Evolutionary conservation across 805 yeast species (phyloP).

Genomic region (Saccharomycodes ludwigii): DNA sequence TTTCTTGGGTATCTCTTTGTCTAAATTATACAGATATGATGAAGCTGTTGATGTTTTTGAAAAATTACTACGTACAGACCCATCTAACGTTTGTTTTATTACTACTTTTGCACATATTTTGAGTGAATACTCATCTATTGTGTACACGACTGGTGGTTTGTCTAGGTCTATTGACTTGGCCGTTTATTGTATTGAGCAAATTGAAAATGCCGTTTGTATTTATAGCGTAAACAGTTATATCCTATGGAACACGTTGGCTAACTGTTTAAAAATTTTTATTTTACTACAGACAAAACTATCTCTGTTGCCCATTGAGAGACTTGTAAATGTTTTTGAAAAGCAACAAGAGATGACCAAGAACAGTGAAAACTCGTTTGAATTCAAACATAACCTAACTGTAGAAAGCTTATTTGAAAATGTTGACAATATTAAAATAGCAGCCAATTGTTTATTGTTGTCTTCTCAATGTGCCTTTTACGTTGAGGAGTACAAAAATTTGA

Average conservation of each 20-base stretch:
- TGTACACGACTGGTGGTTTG: slow-evolving; percentile 47
- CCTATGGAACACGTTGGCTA: slow-evolving; percentile 57
- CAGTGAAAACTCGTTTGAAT: too few species aligned
- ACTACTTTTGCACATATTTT: slow-evolving; percentile 46
- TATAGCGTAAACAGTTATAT: slow-evolving; percentile 28
- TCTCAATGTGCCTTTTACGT: slow-evolving; percentile 32
- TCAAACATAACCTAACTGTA: slow-evolving; percentile 18
- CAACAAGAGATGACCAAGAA: slow-evolving; percentile 9
- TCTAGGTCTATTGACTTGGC: slow-evolving; percentile 49
- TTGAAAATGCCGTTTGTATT: slow-evolving; percentile 11
- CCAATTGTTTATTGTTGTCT: slow-evolving; percentile 31
- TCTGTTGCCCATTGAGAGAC: slow-evolving; percentile 34
- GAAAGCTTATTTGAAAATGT: slow-evolving; percentile 14
- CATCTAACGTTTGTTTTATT: slow-evolving; percentile 38
- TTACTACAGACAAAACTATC: slow-evolving; percentile 41
- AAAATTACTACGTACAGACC: slow-evolving; percentile 28
- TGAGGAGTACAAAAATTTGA: slow-evolving; percentile 7
- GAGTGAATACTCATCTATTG: slow-evolving; percentile 39
- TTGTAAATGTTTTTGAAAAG: slow-evolving; percentile 20
- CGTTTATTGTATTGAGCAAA: slow-evolving; percentile 29
- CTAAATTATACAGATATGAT: slow-evolving; percentile 53
- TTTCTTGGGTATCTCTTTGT: slow-evolving; percentile 52
- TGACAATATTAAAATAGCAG: slow-evolving; percentile 25
- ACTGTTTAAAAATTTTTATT: slow-evolving; percentile 41
- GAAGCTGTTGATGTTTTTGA: slow-evolving; percentile 41